Evolutionary conservation across 148 eudicot genomes (phyloP).

Genomic region (Persicaria tinctoria): DNA sequence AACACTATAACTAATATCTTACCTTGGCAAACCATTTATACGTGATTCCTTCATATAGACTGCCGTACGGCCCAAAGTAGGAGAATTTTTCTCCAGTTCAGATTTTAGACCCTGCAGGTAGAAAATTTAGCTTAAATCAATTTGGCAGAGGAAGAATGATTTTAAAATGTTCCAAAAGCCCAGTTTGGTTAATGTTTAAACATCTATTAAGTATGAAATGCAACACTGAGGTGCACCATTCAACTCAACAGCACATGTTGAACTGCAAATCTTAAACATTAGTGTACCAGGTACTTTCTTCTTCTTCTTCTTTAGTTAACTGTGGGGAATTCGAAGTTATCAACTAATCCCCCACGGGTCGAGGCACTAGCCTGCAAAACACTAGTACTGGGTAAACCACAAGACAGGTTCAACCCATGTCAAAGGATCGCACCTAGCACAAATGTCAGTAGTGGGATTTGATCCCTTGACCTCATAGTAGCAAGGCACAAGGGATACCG

Average conservation of each 20-base stretch:
- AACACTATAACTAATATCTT: not conserved
- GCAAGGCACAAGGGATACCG: too few species aligned
- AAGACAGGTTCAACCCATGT: too few species aligned
- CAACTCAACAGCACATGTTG: conserved; percentile 3
- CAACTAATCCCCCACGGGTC: too few species aligned
- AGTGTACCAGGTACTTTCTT: not conserved
- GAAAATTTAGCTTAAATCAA: not conserved
- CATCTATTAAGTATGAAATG: not conserved
- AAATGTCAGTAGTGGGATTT: too few species aligned
- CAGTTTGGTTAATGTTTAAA: not conserved
- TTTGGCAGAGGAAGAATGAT: not conserved
- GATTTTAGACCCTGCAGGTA: conserved; percentile 73
- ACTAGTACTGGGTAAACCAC: too few species aligned
- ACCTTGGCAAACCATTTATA: conserved; percentile 88
- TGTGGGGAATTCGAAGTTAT: too few species aligned
- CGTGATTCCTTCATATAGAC: conserved; percentile 71
- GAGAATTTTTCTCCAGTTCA: conserved; percentile 84
- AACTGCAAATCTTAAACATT: not conserved
- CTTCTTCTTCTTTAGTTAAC: too few species aligned
- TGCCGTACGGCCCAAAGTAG: conserved; percentile 85
- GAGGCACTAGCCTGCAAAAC: too few species aligned
- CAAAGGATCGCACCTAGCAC: too few species aligned
- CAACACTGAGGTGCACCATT: not conserved
- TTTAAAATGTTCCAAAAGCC: not conserved
- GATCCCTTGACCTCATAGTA: too few species aligned